A percentile compares a stretch with the other conserved stretches of the same genome.
Conservation (phyloP, 2,329 filamentous ascomycete genomes). For the Davidsoniella australis region DNA sequence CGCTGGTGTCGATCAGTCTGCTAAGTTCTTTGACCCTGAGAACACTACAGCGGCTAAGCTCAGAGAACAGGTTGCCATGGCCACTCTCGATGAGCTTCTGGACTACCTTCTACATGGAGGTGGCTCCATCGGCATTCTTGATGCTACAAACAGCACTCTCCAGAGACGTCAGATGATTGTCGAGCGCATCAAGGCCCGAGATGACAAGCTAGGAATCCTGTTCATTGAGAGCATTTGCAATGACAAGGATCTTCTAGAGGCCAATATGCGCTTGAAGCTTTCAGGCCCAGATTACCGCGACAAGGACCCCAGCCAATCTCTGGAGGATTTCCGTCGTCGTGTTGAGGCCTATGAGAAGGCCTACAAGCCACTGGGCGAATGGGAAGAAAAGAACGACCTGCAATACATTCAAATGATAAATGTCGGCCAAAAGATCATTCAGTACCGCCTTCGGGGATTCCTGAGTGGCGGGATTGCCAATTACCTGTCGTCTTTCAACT, state of each 20-base stretch:
- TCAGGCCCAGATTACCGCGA: slow-evolving; percentile 91
- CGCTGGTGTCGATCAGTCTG: slow-evolving; percentile 57
- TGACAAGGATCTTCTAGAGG: slow-evolving; percentile 69
- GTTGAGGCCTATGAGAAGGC: slow-evolving; percentile 88
- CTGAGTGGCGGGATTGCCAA: slow-evolving; percentile 82
- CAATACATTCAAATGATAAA: slow-evolving; percentile 98
- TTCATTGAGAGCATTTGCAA: slow-evolving; percentile 92
- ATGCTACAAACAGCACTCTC: slow-evolving; percentile 93
- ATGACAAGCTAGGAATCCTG: slow-evolving; percentile 76
- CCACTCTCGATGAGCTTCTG: slow-evolving; percentile 79
- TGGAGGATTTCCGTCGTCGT: slow-evolving; percentile 82
- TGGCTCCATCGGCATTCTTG: slow-evolving; percentile 84
- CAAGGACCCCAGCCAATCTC: slow-evolving; percentile 70
- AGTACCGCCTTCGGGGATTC: slow-evolving; percentile 81
- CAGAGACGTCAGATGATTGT: slow-evolving; percentile 70
- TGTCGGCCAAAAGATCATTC: slow-evolving; percentile 83
- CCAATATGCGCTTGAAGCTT: slow-evolving; percentile 93
- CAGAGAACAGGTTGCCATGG: slow-evolving; percentile 79
- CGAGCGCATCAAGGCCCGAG: slow-evolving; percentile 62
- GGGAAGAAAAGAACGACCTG: slow-evolving; percentile 79
- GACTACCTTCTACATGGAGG: slow-evolving; percentile 71
- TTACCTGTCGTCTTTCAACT: slow-evolving; percentile 91
- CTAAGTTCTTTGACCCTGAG: slow-evolving; percentile 81
- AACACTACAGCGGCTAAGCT: slow-evolving; percentile 70
- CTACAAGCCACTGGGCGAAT: slow-evolving; percentile 77